phyloP scores from a whole-genome alignment of 2,329 filamentous ascomycete species.

The Penicillium decumbens region DNA sequence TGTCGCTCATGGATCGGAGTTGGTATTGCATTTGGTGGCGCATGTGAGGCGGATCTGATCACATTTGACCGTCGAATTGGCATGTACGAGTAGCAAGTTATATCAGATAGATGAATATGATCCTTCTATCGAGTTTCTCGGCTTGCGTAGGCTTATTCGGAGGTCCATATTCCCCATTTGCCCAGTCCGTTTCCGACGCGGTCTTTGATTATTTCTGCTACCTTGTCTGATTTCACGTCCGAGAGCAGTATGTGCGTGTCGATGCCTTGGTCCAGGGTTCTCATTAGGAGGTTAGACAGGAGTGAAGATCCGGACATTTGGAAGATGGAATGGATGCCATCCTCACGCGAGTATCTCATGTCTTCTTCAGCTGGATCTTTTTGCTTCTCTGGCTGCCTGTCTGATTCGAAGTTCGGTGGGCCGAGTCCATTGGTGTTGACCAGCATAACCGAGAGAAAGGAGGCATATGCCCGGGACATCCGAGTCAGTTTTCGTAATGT shows the following conservation, averaged over 20 bases:
- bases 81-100: slow-evolving; percentile 17
- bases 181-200: slow-evolving; percentile 33
- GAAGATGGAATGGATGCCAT: slow-evolving; percentile 29
- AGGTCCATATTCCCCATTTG: slow-evolving; percentile 35
- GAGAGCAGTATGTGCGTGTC: slow-evolving; percentile 40
- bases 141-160: background rate
- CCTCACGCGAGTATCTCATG: slow-evolving; percentile 7
- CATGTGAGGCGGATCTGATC: slow-evolving; percentile 10
- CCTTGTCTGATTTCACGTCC: slow-evolving; percentile 17
- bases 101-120: slow-evolving; percentile 9
- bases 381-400: background rate
- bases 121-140: background rate
- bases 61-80: slow-evolving; percentile 5
- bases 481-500: slow-evolving; percentile 33
- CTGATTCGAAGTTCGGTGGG: slow-evolving; percentile 1
- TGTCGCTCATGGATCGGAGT: slow-evolving; percentile 25
- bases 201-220: slow-evolving; percentile 42
- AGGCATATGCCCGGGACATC: slow-evolving; percentile 28
- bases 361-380: background rate
- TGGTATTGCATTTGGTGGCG: slow-evolving; percentile 26
- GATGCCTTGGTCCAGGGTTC: slow-evolving; percentile 37
- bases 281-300: slow-evolving; percentile 32
- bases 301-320: slow-evolving; percentile 14
- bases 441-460: slow-evolving; percentile 32
- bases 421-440: slow-evolving; percentile 37